Base-by-base conservation (phyloP, 163 green algal species). In the Scenedesmus sp. region DNA sequence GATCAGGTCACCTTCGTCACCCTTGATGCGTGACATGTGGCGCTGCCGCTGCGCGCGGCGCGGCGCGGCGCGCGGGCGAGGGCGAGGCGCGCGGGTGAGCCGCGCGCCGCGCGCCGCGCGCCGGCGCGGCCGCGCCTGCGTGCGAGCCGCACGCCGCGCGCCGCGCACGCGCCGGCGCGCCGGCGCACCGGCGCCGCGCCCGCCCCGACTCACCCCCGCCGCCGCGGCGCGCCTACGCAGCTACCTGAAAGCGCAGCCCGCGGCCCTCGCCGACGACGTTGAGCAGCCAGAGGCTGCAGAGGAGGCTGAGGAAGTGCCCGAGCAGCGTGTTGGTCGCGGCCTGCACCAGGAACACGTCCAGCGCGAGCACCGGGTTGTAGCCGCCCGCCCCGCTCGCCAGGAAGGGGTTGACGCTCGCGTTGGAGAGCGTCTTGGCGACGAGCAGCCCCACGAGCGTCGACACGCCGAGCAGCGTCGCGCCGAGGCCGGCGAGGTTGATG, bases 271-370 rank as follows among this genome's bases (percentile, higher is more conserved):
- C 85, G 14, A 95, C 77, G 15, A 92, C 79, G 18, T 88, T 87
- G 44, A 92, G 87, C 62, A 98, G 84, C 86, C 89, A 96, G 44
- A 98, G 82, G 18, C 82, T 91, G 81, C 83, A 89, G 18, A 93
- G 63, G 42, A 97, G 78, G n/a, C 81, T 91, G 42, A 92, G 74
- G 75, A 97, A 96, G 83, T 97, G 94, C 1, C 91, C 88, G 36
- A 97, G 82, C 70, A 97, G 83, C n/a, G 92, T 96, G 84, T 98
- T 98, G 45, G 94, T 97, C n/a, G 93, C 93, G 17, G 94, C 92
- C 88, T 97, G 93, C 24, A 98, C 93, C 60, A 97, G 87, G 85
- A 98, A 98, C 2, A 98, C 95, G 74, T 98, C 95, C 77, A 98
- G 88, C 3, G 95, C 95, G 47, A 98, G 87, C 64, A 98, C 95